Evolutionary conservation across 805 yeast genomes (phyloP).

Genomic region (Ogataea henricii): DNA sequence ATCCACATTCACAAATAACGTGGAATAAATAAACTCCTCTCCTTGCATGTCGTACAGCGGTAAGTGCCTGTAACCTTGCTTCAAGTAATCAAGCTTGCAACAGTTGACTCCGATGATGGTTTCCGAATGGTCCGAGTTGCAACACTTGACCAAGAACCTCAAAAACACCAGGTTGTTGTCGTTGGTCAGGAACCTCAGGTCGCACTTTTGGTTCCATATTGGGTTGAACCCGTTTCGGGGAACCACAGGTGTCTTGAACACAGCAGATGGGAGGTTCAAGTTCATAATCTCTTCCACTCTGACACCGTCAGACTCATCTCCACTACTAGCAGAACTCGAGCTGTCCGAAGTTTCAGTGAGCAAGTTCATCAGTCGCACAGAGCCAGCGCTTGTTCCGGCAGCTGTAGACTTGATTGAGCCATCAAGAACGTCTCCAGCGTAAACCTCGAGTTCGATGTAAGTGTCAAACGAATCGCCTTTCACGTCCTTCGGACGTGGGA

Average conservation of each 20-base stretch:
- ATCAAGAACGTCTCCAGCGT: constrained; percentile 41
- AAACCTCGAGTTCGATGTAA: constrained; percentile 58
- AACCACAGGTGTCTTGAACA: constrained; percentile 40
- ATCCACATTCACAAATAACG: constrained; percentile 44
- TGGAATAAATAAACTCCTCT: constrained; percentile 62
- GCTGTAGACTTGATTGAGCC: constrained; percentile 12
- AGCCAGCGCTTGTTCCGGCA: constrained; percentile 9
- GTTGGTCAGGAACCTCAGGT: constrained; percentile 41
- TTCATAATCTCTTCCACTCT: constrained; percentile 5
- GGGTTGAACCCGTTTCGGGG: constrained; percentile 86
- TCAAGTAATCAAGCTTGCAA: constrained; percentile 60
- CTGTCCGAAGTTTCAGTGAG: background rate
- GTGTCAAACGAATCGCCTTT: constrained; percentile 55
- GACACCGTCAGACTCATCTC: background rate
- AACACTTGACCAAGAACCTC: constrained; percentile 48
- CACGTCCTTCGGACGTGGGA: constrained; percentile 67
- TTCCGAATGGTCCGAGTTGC: constrained; percentile 24
- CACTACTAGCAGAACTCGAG: background rate
- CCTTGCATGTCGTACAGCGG: constrained; percentile 79
- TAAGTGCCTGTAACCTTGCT: constrained; percentile 79
- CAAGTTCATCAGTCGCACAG: constrained; percentile 6
- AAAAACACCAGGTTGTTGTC: constrained; percentile 55
- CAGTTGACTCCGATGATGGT: constrained; percentile 59
- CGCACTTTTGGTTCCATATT: constrained; percentile 64
- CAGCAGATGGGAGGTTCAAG: constrained; percentile 20